These are phyloP conservation scores for Picocystis sp. DNA, from an alignment of 163 green algal species.

Conservation along the genomic window DNA sequence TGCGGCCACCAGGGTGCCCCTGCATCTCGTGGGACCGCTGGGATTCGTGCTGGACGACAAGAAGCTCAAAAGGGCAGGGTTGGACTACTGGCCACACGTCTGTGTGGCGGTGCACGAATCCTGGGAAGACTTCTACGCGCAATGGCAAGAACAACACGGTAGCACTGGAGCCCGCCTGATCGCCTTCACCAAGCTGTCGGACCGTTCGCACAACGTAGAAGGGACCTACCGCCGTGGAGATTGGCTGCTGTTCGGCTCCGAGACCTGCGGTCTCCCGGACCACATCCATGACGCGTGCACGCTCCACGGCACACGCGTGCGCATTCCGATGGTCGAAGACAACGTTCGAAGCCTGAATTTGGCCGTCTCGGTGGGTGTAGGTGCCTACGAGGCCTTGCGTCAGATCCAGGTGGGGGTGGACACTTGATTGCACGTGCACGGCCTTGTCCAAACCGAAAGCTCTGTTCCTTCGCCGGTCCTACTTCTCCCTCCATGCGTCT, in stretches of 20 bases:
- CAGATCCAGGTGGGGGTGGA: slow-evolving; percentile 33
- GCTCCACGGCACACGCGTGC: slow-evolving; percentile 52
- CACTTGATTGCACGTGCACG: too few species aligned
- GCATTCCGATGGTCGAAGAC: slow-evolving; percentile 67
- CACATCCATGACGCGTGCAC: slow-evolving; percentile 36
- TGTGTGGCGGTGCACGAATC: slow-evolving; percentile 42
- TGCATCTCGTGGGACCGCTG: slow-evolving; percentile 74
- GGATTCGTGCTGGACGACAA: slow-evolving; percentile 69
- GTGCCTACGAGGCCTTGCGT: slow-evolving; percentile 43
- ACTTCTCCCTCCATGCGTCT: too few species aligned
- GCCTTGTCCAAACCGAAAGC: too few species aligned
- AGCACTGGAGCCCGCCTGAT: too few species aligned
- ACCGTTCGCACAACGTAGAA: slow-evolving; percentile 6
- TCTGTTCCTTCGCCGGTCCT: too few species aligned
- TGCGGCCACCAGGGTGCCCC: slow-evolving; percentile 46
- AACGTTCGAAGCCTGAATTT: slow-evolving; percentile 61
- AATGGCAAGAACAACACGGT: too few species aligned
- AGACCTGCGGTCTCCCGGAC: slow-evolving; percentile 58
- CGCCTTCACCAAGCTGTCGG: too few species aligned
- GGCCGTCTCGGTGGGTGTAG: slow-evolving; percentile 35
- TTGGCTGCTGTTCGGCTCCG: slow-evolving; percentile 81
- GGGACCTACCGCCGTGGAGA: slow-evolving; percentile 39
- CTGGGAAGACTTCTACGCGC: slow-evolving; percentile 19
- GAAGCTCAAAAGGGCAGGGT: slow-evolving; percentile 37
- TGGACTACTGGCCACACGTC: slow-evolving; percentile 75